Evolutionary conservation across 768 basidiomycete species (phyloP), one percentile per base, ranked within the genome.

Genomic region (Tremella yokohamensis): DNA sequence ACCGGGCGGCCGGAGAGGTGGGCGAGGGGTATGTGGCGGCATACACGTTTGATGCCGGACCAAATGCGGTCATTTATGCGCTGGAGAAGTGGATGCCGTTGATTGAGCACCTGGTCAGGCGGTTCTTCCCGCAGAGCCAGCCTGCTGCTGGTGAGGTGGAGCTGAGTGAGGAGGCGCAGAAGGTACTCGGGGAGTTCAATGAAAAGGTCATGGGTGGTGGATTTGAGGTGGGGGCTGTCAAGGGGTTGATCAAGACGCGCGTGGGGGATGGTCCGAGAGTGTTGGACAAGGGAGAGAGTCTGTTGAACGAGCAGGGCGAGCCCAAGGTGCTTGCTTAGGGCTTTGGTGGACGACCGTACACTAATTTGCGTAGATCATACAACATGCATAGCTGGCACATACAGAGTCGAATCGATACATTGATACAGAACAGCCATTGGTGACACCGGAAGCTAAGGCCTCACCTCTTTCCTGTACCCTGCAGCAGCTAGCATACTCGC

Each of bases 21-120:
- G 42, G 42, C 22, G 6, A 45, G 15, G 29, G 24, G 15, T 19
- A 18, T 13, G 85, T 88, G 70, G 96, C 92, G 0, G 96, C 94
- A 40, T 99, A 99, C 78, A 99, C 96, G n/a, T 98, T 88, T 73
- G 96, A 99, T 70, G 96, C 96, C 0, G 96, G 96, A 29, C 96
- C 96, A 13, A 99, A 99, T 78, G 93, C 93, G 1, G 96, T 99
- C 74, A 90, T 99, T 70, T 99, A 98, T 78, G 84, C 91, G 0
- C 82, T 83, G 3, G 81, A 86, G 64, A 82, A 84, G 69, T 84
- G 93, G 77, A 79, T 96, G 69, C 83, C 82, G 63, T 84, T 86
- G 76, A 87, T 99, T 65, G 79, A 91, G 47, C 79, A 84, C 68
- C 77, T 91, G 63, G 82, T 98, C 64, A 78, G 85, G 54, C 79